Evolutionary conservation across 177 flowering plant genomes (phyloP), one percentile per base, ranked within the genome.

Genomic region (Tripterygium wilfordii): DNA sequence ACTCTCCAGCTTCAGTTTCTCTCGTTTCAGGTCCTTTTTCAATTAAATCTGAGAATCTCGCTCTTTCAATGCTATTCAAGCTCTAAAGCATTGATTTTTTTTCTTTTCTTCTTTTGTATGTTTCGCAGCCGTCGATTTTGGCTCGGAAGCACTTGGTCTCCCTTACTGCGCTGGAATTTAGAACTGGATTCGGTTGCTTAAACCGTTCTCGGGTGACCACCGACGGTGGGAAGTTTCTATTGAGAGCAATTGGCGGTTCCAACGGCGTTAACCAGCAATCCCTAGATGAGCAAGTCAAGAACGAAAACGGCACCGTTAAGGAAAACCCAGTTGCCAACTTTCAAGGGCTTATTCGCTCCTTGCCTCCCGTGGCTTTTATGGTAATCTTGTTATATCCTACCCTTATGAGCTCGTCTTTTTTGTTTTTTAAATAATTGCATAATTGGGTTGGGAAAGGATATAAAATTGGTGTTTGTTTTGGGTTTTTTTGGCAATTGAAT

Each of bases 301-400:
- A 10, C 4, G 42, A 36, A 27, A 42, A 3, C 17, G 44, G 25
- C 24, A 5, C 13, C 25, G n/a, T 30, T 10, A 15, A 36, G 12
- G n/a, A n/a, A 35, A 42, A 53, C 42, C 44, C 49, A 10, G 19
- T 72, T 44, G 42, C 61, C 17, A 60, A 58, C 19, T 71, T 83
- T 19, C 65, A 46, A n/a, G 72, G 30, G 31, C 51, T 59, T 0
- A 30, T 76, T 40, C 35, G 17, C 14, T 35, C 69, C 39, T 20
- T 71, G 22, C 74, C 82, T 59, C 77, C 80, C 52, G 60, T 63
- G 41, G 26, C 60, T 40, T 36, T 56, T 28, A 43, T 54, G 80
- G 80, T 81, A 64, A 26, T 15, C 0, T 31, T 9, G 30, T 23
- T 18, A 19, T 25, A 42, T 48, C 22, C 4, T 3, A 5, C 10